Conservation (phyloP, 116 monocot species). For the Thalassia testudinum region DNA sequence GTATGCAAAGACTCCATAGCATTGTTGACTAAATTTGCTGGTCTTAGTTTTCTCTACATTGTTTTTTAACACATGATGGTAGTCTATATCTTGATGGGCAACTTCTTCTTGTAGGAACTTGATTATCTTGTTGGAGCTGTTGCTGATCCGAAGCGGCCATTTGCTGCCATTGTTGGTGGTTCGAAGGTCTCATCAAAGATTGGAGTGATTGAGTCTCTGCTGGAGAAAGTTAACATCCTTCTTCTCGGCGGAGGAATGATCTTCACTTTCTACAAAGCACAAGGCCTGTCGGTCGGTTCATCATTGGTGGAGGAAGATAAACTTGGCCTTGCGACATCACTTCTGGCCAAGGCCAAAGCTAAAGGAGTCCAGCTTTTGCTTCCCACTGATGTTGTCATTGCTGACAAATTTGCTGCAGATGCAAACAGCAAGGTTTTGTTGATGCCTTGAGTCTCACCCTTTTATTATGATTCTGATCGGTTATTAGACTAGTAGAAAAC, state of each 20-base stretch:
- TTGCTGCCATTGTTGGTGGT: slow-evolving; percentile 99
- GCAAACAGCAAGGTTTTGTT: slow-evolving; percentile 76
- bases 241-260: slow-evolving; percentile 98
- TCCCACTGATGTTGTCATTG: slow-evolving; percentile 79
- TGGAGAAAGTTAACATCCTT: slow-evolving; percentile 87
- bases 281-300: slow-evolving; percentile 72
- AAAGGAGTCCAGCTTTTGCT: slow-evolving; percentile 83
- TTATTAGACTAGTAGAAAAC: background rate
- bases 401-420: slow-evolving; percentile 95
- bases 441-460: background rate
- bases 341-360: slow-evolving; percentile 69
- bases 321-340: slow-evolving; percentile 67
- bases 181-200: slow-evolving; percentile 97
- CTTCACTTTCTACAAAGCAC: slow-evolving; percentile 97
- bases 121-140: slow-evolving; percentile 96
- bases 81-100: background rate
- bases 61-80: background rate
- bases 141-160: slow-evolving; percentile 82
- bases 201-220: slow-evolving; percentile 84
- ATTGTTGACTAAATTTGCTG: too few relatives aligned
- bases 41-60: background rate
- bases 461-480: background rate
- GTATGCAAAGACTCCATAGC: too few relatives aligned
- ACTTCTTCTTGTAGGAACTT: slow-evolving; percentile 46
- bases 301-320: slow-evolving; percentile 95